Evolutionary conservation across 108 stramenopile genomes (phyloP).

Genomic region (Fragilaria radians): DNA sequence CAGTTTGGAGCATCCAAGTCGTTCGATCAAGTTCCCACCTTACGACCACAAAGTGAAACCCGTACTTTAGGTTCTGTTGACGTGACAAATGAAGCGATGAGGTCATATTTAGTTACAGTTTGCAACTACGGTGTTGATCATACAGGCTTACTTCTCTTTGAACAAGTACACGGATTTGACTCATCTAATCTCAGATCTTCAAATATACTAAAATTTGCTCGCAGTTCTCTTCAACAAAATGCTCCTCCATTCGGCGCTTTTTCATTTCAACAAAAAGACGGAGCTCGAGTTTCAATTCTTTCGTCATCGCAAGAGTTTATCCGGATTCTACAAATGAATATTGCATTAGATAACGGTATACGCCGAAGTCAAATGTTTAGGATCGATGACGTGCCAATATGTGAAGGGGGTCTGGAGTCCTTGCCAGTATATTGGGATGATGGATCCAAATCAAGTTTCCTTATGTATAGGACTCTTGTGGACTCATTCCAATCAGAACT

Average conservation of each 20-base stretch:
- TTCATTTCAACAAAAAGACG: slow-evolving; percentile 35
- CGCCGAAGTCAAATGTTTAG: slow-evolving; percentile 51
- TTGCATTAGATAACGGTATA: slow-evolving; percentile 65
- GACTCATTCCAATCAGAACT: slow-evolving; percentile 60
- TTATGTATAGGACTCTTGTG: slow-evolving; percentile 64
- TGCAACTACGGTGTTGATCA: slow-evolving; percentile 78
- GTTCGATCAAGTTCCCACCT: neutral
- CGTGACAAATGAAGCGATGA: slow-evolving; percentile 7
- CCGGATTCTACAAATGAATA: slow-evolving; percentile 61
- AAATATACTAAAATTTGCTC: neutral
- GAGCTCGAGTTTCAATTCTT: slow-evolving; percentile 60
- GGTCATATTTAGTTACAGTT: slow-evolving; percentile 54
- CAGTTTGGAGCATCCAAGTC: neutral
- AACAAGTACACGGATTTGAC: slow-evolving; percentile 21
- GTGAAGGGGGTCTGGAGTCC: slow-evolving; percentile 63
- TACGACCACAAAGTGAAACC: neutral
- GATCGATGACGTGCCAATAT: slow-evolving; percentile 60
- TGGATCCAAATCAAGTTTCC: slow-evolving; percentile 46
- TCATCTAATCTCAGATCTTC: neutral
- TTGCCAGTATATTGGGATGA: slow-evolving; percentile 72
- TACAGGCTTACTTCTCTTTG: slow-evolving; percentile 71
- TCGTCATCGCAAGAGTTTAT: slow-evolving; percentile 43
- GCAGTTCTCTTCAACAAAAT: neutral
- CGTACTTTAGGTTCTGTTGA: neutral
- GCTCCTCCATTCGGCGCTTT: slow-evolving; percentile 63